Evolutionary conservation across 228 moss, liverwort and hornwort genomes (phyloP).

Genomic region (Sphagnum magellanicum): DNA sequence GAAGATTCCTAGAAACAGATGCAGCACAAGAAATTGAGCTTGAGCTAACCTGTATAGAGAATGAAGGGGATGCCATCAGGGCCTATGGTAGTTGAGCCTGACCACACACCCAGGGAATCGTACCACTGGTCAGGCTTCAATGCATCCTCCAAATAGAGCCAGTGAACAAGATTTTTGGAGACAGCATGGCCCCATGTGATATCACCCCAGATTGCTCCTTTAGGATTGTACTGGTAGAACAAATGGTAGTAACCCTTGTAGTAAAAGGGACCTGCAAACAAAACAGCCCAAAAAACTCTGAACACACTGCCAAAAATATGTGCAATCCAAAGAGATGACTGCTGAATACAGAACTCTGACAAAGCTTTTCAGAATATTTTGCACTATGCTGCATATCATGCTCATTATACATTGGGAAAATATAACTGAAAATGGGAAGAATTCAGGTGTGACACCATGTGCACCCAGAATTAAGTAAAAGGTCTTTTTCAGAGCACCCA

Average conservation of each 20-base stretch:
- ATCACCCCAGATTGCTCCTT: constrained; percentile 51
- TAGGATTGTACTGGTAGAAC: constrained; percentile 75
- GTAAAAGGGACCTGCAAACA: constrained; percentile 50
- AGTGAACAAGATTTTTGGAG: constrained; percentile 53
- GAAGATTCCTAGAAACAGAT: too few relatives aligned
- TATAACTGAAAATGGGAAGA: too few relatives aligned
- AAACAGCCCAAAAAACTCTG: too few relatives aligned
- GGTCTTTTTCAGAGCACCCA: too few relatives aligned
- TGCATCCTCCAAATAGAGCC: constrained; percentile 50
- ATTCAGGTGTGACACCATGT: too few relatives aligned
- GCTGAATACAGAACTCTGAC: too few relatives aligned
- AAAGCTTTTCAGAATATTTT: too few relatives aligned
- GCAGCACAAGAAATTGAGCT: background rate
- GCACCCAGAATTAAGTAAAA: too few relatives aligned
- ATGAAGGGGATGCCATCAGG: constrained; percentile 54
- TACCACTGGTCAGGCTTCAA: constrained; percentile 53
- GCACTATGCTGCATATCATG: too few relatives aligned
- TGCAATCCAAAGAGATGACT: too few relatives aligned
- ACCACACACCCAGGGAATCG: constrained; percentile 61
- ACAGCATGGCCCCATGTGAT: constrained; percentile 74
- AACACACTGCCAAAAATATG: too few relatives aligned
- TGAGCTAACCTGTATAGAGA: constrained; percentile 49
- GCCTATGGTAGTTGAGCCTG: constrained; percentile 68
- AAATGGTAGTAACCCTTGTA: constrained; percentile 65
- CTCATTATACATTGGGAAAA: too few relatives aligned